These are phyloP conservation scores for Sugiyamaella novakii DNA, from an alignment of 1,139 yeast genomes.

Conservation along the genomic window DNA sequence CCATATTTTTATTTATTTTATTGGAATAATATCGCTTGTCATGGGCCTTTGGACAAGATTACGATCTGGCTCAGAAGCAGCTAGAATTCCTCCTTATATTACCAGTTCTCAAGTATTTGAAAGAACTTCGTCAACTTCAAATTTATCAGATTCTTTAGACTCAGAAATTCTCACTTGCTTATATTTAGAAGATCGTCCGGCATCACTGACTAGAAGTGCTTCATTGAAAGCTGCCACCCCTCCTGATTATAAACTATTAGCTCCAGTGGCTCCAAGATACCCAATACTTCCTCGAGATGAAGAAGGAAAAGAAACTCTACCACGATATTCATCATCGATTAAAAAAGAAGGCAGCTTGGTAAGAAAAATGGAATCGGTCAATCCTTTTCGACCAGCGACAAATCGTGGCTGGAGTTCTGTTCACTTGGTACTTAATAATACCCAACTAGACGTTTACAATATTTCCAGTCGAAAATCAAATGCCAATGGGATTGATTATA, in stretches of 20 bases:
- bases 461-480: slow-evolving; percentile 21
- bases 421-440: slow-evolving; percentile 57
- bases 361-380: slow-evolving; percentile 42
- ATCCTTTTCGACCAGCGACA: slow-evolving; percentile 45
- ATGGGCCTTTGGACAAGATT: slow-evolving; percentile 23
- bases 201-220: background rate
- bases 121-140: slow-evolving; percentile 24
- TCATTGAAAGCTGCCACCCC: slow-evolving; percentile 23
- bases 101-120: slow-evolving; percentile 22
- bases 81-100: slow-evolving; percentile 22
- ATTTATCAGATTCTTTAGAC: slow-evolving; percentile 18
- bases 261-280: slow-evolving; percentile 35
- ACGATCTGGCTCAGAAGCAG: slow-evolving; percentile 23
- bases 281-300: slow-evolving; percentile 40
- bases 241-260: slow-evolving; percentile 34
- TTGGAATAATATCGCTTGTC: too few species aligned
- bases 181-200: slow-evolving; percentile 24
- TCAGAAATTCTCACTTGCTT: slow-evolving; percentile 24
- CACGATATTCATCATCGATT: slow-evolving; percentile 42
- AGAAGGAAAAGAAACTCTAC: slow-evolving; percentile 40
- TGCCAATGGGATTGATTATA: slow-evolving; percentile 19
- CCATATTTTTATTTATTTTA: too few species aligned
- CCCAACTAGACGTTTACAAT: slow-evolving; percentile 53
- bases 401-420: slow-evolving; percentile 56
- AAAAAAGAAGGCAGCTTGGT: slow-evolving; percentile 36